A percentile compares a stretch with the other conserved stretches of the same genome.
Conservation (phyloP, 306 rosid genomes). For the Rosa chinensis region DNA sequence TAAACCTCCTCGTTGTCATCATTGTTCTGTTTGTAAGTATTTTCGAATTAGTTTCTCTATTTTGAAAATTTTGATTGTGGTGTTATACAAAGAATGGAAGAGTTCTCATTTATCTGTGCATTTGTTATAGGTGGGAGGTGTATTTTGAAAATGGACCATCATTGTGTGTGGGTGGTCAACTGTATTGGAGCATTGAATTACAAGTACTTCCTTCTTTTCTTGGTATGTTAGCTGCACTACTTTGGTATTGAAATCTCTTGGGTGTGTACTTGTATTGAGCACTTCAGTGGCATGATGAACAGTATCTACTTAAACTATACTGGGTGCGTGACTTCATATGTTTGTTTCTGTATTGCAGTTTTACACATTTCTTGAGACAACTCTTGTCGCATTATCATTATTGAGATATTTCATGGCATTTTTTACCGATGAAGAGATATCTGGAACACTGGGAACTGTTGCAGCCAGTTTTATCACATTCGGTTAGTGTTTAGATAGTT, state of each 20-base stretch:
- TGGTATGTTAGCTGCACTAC: constrained; percentile 45
- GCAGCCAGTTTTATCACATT: constrained; percentile 67
- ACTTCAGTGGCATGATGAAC: background rate
- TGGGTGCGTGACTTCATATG: constrained; percentile 5
- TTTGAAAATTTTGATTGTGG: background rate
- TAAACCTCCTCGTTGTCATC: constrained; percentile 83
- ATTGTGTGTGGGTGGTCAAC: constrained; percentile 81
- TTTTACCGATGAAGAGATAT: constrained; percentile 59
- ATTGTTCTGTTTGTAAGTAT: constrained; percentile 79
- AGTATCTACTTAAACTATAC: background rate
- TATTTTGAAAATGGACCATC: constrained; percentile 80
- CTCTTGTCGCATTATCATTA: constrained; percentile 59
- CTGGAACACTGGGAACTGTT: constrained; percentile 50
- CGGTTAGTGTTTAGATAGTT: constrained; percentile 45
- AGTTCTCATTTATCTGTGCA: constrained; percentile 19
- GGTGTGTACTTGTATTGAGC: background rate
- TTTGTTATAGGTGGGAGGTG: constrained; percentile 70
- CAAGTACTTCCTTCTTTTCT: constrained; percentile 72
- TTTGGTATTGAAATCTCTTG: constrained; percentile 9
- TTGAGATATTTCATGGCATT: constrained; percentile 58
- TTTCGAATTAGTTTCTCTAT: constrained; percentile 2
- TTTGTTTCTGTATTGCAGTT: constrained; percentile 47
- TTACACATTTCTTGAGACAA: constrained; percentile 71
- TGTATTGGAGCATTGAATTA: constrained; percentile 85
- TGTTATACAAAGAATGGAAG: background rate